phyloP scores from a whole-genome alignment of 108 stramenopile genomes.

The Nitzschia sp. region DNA sequence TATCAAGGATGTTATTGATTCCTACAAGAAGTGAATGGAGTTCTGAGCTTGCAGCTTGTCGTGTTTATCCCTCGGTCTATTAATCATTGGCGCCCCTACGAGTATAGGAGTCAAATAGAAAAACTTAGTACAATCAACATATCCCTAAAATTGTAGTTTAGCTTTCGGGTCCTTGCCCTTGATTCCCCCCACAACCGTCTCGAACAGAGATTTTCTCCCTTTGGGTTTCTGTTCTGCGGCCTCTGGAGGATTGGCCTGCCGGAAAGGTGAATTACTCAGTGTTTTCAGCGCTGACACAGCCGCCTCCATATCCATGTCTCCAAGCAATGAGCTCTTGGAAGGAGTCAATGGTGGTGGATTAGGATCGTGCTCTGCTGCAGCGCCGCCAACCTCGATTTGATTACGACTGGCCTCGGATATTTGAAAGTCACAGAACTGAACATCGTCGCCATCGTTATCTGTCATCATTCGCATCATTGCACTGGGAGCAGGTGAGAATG shows the following conservation, averaged over 20 bases:
- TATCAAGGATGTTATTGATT: conserved; percentile 61
- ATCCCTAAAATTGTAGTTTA: conserved; percentile 8
- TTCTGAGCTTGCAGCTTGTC: too few relatives aligned
- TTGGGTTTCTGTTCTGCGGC: not conserved
- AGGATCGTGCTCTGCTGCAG: conserved; percentile 12
- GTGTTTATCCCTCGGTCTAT: too few relatives aligned
- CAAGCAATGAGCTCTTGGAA: conserved; percentile 17
- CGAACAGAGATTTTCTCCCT: conserved; percentile 29
- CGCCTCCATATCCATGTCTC: conserved; percentile 28
- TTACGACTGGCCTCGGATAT: conserved; percentile 23
- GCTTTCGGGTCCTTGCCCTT: conserved; percentile 22
- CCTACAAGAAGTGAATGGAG: conserved; percentile 11
- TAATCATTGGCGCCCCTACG: too few relatives aligned
- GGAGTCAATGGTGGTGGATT: conserved; percentile 13
- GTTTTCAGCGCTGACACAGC: conserved; percentile 51
- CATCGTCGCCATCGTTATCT: conserved; percentile 23
- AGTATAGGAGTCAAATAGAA: too few relatives aligned
- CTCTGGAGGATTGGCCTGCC: not conserved
- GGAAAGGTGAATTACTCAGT: conserved; percentile 49
- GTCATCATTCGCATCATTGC: conserved; percentile 18
- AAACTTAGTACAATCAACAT: too few relatives aligned
- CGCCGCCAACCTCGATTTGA: conserved; percentile 6
- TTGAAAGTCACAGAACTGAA: conserved; percentile 22
- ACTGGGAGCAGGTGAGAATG: conserved; percentile 36
- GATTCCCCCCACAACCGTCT: conserved; percentile 23